Percentiles rank a stretch among this genome's conserved stretches.
Evolutionary conservation across 176 grass and related monocot species (phyloP).

Genomic region (Rhipidocladum racemiflorum): DNA sequence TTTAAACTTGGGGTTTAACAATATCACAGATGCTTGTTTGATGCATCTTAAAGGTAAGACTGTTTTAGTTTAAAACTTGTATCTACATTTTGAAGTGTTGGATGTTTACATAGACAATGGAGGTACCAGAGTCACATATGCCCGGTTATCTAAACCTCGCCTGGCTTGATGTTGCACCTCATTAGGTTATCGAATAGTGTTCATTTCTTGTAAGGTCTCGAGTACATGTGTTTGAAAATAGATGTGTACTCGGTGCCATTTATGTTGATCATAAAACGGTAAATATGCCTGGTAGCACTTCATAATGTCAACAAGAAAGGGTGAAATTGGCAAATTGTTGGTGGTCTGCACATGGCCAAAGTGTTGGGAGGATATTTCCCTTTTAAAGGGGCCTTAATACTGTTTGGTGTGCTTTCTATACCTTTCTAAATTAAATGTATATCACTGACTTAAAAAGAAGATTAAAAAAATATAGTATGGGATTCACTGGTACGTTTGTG

Average conservation of each 20-base stretch:
- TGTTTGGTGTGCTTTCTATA: not conserved
- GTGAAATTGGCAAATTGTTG: not conserved
- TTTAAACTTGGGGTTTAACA: constrained; percentile 78
- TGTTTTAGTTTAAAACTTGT: not conserved
- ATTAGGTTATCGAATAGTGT: not conserved
- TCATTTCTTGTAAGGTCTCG: not conserved
- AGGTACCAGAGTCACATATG: not conserved
- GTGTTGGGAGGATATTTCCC: not conserved
- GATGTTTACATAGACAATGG: not conserved
- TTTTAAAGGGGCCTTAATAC: not conserved
- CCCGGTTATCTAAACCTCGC: not conserved
- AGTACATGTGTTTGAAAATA: constrained; percentile 2
- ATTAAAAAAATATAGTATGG: not conserved
- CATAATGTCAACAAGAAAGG: not conserved
- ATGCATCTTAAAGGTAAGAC: constrained; percentile 62
- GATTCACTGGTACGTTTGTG: not conserved
- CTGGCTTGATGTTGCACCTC: constrained; percentile 15
- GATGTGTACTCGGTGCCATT: not conserved
- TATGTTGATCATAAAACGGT: not conserved
- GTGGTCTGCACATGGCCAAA: not conserved
- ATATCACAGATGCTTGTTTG: constrained; percentile 81
- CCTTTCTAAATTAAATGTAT: not conserved
- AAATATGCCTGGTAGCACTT: not conserved
- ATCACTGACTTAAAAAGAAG: not conserved
- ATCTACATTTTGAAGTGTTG: not conserved